Evolutionary conservation across 2,329 filamentous ascomycete species (phyloP), one percentile per base, ranked within the genome.

Genomic region (Penicillium aurantiogriseum): DNA sequence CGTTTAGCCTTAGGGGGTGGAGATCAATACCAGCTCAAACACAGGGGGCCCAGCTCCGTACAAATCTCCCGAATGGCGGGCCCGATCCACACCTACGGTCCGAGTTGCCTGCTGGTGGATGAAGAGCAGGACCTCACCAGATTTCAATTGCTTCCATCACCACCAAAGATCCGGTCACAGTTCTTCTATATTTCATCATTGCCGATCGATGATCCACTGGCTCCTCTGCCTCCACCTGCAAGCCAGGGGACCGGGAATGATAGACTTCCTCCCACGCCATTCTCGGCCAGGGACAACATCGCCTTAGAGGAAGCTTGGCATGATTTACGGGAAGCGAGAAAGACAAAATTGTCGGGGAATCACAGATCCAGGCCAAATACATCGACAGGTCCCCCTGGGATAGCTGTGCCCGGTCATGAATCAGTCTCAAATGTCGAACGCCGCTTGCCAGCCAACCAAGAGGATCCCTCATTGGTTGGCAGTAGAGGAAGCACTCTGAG

Each of bases 181-280:
- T 96, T 91, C 77, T 96, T 96, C 76, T 96, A 96, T 74, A 84
- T 86, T 15, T 94, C 91, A 11, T 80, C 86, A 13, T 83, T 93
- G 49, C 88, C 91, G 31, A 92, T 96, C 69, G 92, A 96, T 69
- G 92, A 96, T 69, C 91, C 91, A 25, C 81, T 96, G n/a, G 91
- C 89, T 10, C 84, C 88, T 73, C 81, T 76, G 69, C 85, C 73
- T 71, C 82, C 72, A 61, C 80, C 71, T 76, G 87, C 76, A 23
- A 73, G 74, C 47, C 72, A 77, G 55, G 74, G 71, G 50, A 70
- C 81, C 15, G 82, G 78, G 55, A 73, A 81, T 54, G 74, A 80
- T 35, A 87, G 83, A 65, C 81, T 83, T 36, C 83, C 86, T 46
- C 84, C 91, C 9, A 85, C 90, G 43, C 91, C 92, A 0, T 96